Evolutionary conservation across 2,329 filamentous ascomycete species (phyloP).

Genomic region (Cordyceps farinosa): DNA sequence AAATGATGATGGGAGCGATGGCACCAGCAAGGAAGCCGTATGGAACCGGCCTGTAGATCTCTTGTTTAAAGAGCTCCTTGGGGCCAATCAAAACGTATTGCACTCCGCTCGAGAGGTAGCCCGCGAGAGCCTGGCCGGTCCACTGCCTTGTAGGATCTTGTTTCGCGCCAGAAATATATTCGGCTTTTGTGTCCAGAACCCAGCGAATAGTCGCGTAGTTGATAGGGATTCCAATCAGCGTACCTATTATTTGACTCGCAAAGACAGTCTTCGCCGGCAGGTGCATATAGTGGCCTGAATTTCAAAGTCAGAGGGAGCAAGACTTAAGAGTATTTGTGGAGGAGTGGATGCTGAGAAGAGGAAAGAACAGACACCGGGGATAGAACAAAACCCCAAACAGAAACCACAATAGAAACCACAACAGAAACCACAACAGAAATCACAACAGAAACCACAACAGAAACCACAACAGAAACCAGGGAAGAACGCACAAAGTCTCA

Average conservation of each 20-base stretch:
- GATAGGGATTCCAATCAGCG: conserved; percentile 55
- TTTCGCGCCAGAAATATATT: conserved; percentile 49
- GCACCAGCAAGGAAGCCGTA: conserved; percentile 53
- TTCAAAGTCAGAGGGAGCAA: not conserved
- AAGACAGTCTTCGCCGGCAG: conserved; percentile 57
- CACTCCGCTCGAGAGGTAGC: conserved; percentile 51
- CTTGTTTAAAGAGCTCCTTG: conserved; percentile 44
- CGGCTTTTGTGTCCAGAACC: conserved; percentile 54
- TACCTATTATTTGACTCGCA: conserved; percentile 59
- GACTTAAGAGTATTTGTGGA: no score
- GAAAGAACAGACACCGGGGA: no score
- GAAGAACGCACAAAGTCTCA: no score
- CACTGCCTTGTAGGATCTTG: conserved; percentile 57
- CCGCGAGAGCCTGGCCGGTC: conserved; percentile 54
- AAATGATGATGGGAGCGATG: conserved; percentile 44
- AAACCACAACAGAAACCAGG: no score
- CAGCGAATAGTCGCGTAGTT: conserved; percentile 60
- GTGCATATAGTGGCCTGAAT: conserved; percentile 54
- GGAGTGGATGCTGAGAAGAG: no score
- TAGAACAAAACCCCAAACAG: no score
- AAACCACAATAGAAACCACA: no score
- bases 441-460: no score
- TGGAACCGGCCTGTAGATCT: conserved; percentile 46
- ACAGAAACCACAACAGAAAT: no score
- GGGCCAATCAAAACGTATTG: conserved; percentile 59